These are phyloP conservation scores for Aureobasidium sp. DNA, from an alignment of 2,329 filamentous ascomycete species.

Conservation along the genomic window DNA sequence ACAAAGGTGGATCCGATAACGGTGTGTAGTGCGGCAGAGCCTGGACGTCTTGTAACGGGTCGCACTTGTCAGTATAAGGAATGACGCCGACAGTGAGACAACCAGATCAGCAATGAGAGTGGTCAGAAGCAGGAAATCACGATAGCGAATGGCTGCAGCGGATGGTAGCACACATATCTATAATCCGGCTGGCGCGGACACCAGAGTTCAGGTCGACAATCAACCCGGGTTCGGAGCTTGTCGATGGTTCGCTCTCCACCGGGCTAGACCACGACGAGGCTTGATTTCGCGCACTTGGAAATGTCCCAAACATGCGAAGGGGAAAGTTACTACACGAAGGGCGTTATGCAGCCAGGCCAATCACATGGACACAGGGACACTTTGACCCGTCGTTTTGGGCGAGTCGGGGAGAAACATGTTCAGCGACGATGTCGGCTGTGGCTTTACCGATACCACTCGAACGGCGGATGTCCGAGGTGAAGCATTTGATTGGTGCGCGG, in stretches of 20 bases:
- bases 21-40: neutral
- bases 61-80: neutral
- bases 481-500: neutral
- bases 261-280: neutral
- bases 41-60: neutral
- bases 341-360: neutral
- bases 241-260: slow-evolving; percentile 1
- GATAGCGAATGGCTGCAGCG: neutral
- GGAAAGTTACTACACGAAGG: neutral
- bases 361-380: neutral
- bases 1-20: neutral
- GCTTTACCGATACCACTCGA: neutral
- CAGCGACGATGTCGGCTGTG: neutral
- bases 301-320: neutral
- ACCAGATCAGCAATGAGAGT: neutral
- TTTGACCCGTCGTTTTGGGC: neutral
- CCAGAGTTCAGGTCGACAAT: neutral
- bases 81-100: neutral
- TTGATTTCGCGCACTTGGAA: neutral
- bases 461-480: neutral
- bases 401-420: neutral
- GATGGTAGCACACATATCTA: neutral
- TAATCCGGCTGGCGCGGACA: neutral
- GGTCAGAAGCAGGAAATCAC: neutral
- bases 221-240: neutral